Evolutionary conservation across 1,284 basidiomycete species (phyloP).

Genomic region (Vanrija pseudolonga): DNA sequence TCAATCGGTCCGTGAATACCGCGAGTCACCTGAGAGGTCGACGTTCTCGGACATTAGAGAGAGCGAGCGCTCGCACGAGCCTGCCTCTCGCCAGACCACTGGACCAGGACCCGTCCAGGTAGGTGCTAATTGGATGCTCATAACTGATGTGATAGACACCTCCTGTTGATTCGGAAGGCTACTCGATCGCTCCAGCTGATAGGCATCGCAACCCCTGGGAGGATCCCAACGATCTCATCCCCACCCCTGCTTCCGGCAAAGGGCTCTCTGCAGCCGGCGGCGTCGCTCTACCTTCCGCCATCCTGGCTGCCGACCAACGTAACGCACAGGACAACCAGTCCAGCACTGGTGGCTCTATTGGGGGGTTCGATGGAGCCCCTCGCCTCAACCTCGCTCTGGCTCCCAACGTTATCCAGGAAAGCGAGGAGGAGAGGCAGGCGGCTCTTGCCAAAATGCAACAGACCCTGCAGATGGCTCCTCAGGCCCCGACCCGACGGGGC

Average conservation of each 20-base stretch:
- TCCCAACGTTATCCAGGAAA: conserved; percentile 50
- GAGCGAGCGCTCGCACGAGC: too few species aligned
- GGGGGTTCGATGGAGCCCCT: neutral
- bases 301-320: conserved; percentile 11
- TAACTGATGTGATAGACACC: conserved; percentile 16
- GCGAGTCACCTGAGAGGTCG: too few species aligned
- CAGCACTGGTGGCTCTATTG: neutral
- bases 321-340: neutral
- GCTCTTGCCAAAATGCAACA: conserved; percentile 54
- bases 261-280: conserved; percentile 1
- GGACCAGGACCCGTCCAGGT: too few species aligned
- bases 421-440: conserved; percentile 50
- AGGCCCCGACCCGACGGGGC: conserved; percentile 37
- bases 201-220: conserved; percentile 53
- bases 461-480: conserved; percentile 41
- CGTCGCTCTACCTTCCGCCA: conserved; percentile 16
- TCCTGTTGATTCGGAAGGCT: conserved; percentile 54
- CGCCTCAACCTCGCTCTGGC: conserved; percentile 47
- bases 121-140: neutral
- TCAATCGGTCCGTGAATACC: too few species aligned
- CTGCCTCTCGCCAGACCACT: too few species aligned
- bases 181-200: conserved; percentile 53
- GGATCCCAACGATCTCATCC: conserved; percentile 32
- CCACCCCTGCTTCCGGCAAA: conserved; percentile 11
- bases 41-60: too few species aligned